Conservation (phyloP, 2,329 filamentous ascomycete genomes). For the Trichoderma polysporum region DNA sequence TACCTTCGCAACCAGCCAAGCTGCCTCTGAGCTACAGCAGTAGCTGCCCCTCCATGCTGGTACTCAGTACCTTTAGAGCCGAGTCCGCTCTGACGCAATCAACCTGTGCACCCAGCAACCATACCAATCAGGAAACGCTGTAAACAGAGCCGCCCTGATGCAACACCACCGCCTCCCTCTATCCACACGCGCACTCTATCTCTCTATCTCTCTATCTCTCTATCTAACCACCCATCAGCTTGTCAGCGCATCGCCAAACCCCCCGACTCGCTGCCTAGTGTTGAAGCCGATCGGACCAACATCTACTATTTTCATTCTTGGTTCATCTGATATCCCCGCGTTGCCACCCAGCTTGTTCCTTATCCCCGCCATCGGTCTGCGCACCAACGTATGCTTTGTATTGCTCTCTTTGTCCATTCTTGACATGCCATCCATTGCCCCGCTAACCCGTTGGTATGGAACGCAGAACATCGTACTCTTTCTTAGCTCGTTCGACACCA, state of each 20-base stretch:
- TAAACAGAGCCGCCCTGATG: slow-evolving; percentile 29
- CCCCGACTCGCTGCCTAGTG: not conserved
- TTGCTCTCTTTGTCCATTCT: not conserved
- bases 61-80: not conserved
- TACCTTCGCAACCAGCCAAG: not conserved
- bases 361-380: not conserved
- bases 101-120: slow-evolving; percentile 28
- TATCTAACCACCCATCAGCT: not conserved
- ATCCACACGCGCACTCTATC: not conserved
- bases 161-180: slow-evolving; percentile 17
- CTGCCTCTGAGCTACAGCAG: not conserved
- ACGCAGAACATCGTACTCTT: slow-evolving; percentile 7
- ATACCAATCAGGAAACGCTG: slow-evolving; percentile 33
- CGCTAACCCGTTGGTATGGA: slow-evolving; percentile 21
- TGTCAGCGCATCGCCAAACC: slow-evolving; percentile 7
- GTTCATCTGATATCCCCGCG: not conserved
- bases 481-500: slow-evolving; percentile 7
- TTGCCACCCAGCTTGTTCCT: not conserved
- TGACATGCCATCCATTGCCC: slow-evolving; percentile 19
- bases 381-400: not conserved
- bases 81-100: slow-evolving; percentile 23
- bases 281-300: not conserved
- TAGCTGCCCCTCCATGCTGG: not conserved
- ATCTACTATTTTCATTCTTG: not conserved
- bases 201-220: not conserved